Conservation (phyloP, 2,329 filamentous ascomycete species). For the Penicillium nordicum region DNA sequence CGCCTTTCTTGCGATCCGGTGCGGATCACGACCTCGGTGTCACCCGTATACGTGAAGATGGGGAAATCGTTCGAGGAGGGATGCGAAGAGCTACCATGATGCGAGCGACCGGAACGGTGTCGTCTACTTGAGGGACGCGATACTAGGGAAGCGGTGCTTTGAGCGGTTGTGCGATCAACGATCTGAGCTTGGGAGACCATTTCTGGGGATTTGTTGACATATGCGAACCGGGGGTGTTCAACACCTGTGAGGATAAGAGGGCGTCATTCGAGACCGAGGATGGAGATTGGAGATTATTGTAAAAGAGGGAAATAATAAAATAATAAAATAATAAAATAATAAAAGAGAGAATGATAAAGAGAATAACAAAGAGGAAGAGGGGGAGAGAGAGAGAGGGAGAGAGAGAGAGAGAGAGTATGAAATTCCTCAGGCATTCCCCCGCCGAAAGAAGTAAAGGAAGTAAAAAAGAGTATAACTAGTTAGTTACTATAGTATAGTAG, state of each 20-base stretch:
- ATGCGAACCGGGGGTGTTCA: conserved; percentile 5
- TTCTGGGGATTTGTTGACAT: conserved; percentile 13
- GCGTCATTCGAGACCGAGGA: conserved; percentile 9
- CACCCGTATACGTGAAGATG: conserved; percentile 81
- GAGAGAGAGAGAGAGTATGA: not conserved
- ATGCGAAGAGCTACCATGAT: conserved; percentile 68
- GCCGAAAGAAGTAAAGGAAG: not conserved
- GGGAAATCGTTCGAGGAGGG: conserved; percentile 86
- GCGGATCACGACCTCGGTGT: conserved; percentile 83
- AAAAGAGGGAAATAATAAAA: not conserved
- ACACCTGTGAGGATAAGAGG: conserved; percentile 14
- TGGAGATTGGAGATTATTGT: not conserved
- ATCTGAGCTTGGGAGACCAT: conserved; percentile 46
- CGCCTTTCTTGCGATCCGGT: conserved; percentile 69
- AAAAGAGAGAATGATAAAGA: not conserved
- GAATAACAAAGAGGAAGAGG: not conserved
- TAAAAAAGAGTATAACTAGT: not conserved
- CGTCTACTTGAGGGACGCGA: conserved; percentile 61
- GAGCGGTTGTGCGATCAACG: conserved; percentile 54
- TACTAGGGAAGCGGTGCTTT: conserved; percentile 60
- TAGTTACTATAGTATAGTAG: not conserved
- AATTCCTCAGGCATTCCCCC: not conserved
- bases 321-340: not conserved
- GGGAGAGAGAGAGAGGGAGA: not conserved
- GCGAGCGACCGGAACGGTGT: conserved; percentile 76